Percentiles rank a stretch among this genome's conserved stretches.
phyloP scores from a whole-genome alignment of 2,329 filamentous ascomycete species.

The Penicillium vulpinum region DNA sequence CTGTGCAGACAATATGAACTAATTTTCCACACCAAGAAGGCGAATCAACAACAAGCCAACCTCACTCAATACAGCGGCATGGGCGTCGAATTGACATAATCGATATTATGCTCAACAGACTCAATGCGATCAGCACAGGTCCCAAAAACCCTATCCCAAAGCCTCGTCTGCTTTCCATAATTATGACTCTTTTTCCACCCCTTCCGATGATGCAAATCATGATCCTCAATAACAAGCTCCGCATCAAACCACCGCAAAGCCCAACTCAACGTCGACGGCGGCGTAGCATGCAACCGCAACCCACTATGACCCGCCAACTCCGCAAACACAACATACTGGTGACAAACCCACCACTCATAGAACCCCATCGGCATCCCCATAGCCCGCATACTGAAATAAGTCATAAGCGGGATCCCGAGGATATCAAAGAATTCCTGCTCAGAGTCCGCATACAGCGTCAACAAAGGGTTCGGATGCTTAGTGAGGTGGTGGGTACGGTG shows the following conservation, averaged over 20 bases:
- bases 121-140: slow-evolving; percentile 28
- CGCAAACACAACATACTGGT: slow-evolving; percentile 28
- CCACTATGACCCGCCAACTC: slow-evolving; percentile 29
- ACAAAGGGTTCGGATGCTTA: slow-evolving; percentile 28
- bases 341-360: slow-evolving; percentile 31
- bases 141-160: slow-evolving; percentile 29
- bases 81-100: slow-evolving; percentile 24
- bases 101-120: slow-evolving; percentile 22
- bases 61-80: slow-evolving; percentile 24
- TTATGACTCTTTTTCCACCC: slow-evolving; percentile 31
- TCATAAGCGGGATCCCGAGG: slow-evolving; percentile 25
- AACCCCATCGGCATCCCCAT: slow-evolving; percentile 29
- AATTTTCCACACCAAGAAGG: not conserved
- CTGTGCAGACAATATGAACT: not conserved
- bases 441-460: slow-evolving; percentile 26
- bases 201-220: slow-evolving; percentile 30
- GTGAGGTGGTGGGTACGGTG: slow-evolving; percentile 30
- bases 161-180: slow-evolving; percentile 29
- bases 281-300: slow-evolving; percentile 24
- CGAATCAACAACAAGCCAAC: not conserved
- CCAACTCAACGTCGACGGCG: slow-evolving; percentile 23
- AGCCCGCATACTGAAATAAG: slow-evolving; percentile 22
- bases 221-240: slow-evolving; percentile 29
- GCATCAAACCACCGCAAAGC: slow-evolving; percentile 22
- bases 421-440: slow-evolving; percentile 31